Conservation (phyloP, 2,329 filamentous ascomycete genomes). For the Cytospora schulzeri region DNA sequence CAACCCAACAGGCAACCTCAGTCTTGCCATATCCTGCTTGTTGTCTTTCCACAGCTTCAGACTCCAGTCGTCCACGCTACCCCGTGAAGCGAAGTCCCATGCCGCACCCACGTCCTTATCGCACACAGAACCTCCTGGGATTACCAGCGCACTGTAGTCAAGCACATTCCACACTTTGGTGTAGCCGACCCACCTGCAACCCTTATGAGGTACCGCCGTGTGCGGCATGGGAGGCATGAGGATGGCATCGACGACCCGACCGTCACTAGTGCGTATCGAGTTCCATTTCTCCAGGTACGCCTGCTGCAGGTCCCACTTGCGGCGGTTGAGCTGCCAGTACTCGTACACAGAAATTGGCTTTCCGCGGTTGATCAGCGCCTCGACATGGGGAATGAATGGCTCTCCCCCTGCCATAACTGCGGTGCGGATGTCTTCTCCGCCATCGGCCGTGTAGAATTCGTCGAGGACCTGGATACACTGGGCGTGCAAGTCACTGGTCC, state of each 20-base stretch:
- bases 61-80: slow-evolving; percentile 55
- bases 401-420: slow-evolving; percentile 59
- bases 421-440: slow-evolving; percentile 62
- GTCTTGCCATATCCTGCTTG: slow-evolving; percentile 39
- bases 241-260: slow-evolving; percentile 54
- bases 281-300: slow-evolving; percentile 63
- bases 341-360: slow-evolving; percentile 61
- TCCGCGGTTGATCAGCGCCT: slow-evolving; percentile 55
- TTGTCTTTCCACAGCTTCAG: slow-evolving; percentile 48
- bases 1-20: slow-evolving; percentile 51
- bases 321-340: slow-evolving; percentile 68
- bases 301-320: slow-evolving; percentile 56
- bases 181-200: slow-evolving; percentile 55
- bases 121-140: slow-evolving; percentile 55
- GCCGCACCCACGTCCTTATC: slow-evolving; percentile 42
- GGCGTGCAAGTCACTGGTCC: slow-evolving; percentile 53
- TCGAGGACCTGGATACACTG: slow-evolving; percentile 53
- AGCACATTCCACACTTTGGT: slow-evolving; percentile 65
- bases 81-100: slow-evolving; percentile 48
- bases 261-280: slow-evolving; percentile 45
- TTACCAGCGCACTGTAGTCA: slow-evolving; percentile 60
- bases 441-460: slow-evolving; percentile 62
- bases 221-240: slow-evolving; percentile 64
- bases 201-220: slow-evolving; percentile 49
- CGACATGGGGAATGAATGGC: slow-evolving; percentile 60